A percentile compares a stretch with the other conserved stretches of the same genome.
Conservation (phyloP, 1,284 basidiomycete species). For the Trichosporon asahii region DNA sequence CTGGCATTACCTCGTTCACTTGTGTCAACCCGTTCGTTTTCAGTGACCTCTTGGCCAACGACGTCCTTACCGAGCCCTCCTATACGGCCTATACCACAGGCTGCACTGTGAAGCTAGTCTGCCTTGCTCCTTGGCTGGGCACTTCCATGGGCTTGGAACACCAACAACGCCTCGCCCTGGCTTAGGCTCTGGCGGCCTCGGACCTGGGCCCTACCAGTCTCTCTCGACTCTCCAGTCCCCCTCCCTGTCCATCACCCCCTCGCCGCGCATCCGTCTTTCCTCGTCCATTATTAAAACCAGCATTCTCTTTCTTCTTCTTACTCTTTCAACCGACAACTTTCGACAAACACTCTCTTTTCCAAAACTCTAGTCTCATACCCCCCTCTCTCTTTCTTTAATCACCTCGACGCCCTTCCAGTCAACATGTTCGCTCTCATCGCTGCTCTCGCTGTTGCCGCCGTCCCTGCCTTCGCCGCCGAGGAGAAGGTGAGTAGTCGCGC, state of each 20-base stretch:
- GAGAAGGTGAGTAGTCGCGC: conserved; percentile 17
- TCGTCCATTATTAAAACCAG: neutral
- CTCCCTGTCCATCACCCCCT: neutral
- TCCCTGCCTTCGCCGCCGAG: conserved; percentile 17
- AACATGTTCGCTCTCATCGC: conserved; percentile 17
- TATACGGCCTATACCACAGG: neutral
- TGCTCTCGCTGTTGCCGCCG: conserved; percentile 18
- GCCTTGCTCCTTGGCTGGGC: neutral
- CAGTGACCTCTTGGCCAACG: neutral
- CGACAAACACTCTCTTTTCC: conserved; percentile 8
- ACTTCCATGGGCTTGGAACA: neutral
- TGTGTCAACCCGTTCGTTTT: neutral
- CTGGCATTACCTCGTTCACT: neutral
- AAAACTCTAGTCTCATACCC: neutral
- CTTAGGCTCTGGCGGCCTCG: neutral
- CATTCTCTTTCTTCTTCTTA: neutral
- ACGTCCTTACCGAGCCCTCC: neutral
- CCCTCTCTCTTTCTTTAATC: neutral
- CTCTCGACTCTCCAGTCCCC: neutral
- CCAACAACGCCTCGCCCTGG: too few species aligned
- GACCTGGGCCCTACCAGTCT: neutral
- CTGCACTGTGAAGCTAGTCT: neutral
- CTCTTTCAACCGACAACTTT: neutral
- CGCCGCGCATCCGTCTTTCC: neutral
- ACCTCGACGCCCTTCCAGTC: neutral